phyloP scores from a whole-genome alignment of 108 stramenopile species.

The Chaetoceros tenuissimus region DNA sequence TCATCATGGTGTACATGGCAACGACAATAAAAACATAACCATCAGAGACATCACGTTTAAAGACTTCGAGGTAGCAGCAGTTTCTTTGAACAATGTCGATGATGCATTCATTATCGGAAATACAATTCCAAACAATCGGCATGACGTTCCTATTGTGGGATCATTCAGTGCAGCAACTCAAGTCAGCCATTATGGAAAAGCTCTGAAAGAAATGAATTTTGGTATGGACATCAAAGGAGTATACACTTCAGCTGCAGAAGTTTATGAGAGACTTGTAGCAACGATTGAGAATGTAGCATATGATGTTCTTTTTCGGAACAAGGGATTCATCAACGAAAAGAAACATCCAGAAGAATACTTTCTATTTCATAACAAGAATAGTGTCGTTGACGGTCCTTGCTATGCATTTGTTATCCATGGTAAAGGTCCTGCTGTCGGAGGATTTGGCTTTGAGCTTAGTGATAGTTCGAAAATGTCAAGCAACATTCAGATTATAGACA shows the following conservation, averaged over 20 bases:
- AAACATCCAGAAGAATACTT: constrained; percentile 3
- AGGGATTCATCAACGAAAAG: background rate
- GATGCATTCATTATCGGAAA: constrained; percentile 1
- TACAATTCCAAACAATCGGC: constrained; percentile 4
- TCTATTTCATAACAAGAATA: constrained; percentile 2
- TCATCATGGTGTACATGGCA: constrained; percentile 29
- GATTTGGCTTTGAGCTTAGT: background rate
- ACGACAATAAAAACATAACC: constrained; percentile 10
- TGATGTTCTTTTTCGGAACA: background rate
- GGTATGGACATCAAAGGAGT: constrained; percentile 3
- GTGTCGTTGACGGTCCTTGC: constrained; percentile 15
- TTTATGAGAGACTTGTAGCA: background rate
- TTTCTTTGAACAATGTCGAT: constrained; percentile 12
- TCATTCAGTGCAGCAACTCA: constrained; percentile 1
- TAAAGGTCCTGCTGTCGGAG: constrained; percentile 16
- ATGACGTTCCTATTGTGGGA: constrained; percentile 6
- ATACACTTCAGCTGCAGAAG: background rate
- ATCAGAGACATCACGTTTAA: constrained; percentile 9
- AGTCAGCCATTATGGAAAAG: constrained; percentile 1
- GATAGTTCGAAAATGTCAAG: background rate
- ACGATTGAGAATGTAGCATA: constrained; percentile 6
- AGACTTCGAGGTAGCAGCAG: constrained; percentile 17
- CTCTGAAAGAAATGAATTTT: background rate
- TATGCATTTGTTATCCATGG: constrained; percentile 17
- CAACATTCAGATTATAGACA: constrained; percentile 3